Evolutionary conservation across 768 basidiomycete species (phyloP), one percentile per base, ranked within the genome.

Genomic region (Clitopilus hobsonii): DNA sequence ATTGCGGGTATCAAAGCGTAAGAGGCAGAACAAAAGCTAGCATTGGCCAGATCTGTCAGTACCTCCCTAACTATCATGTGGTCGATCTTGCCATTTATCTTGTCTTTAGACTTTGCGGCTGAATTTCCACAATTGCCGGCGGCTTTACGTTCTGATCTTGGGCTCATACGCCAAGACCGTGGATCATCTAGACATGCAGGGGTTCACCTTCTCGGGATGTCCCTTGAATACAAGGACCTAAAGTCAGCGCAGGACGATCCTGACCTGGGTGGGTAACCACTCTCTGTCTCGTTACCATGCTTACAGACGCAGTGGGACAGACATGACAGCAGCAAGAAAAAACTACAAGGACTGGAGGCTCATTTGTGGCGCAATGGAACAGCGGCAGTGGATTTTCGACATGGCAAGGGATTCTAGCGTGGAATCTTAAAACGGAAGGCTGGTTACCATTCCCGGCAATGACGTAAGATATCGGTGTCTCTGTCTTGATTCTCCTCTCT

Each of bases 321-420:
- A 45, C 22, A 45, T 18, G n/a, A 45, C n/a, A 11, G 38, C 8
- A 11, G 38, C 18, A 10, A 20, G n/a, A 8, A 18, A 11, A 20
- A 16, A 32, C 16, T 32, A 32, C 16, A 32, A 16, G 7, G 16
- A 45, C 41, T 45, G 41, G 6, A 20, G 63, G 66, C 59, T 47
- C 65, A 61, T 64, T 67, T 66, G 66, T 66, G 66, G 66, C 66
- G 66, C 60, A 59, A 38, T 29, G 41, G 24, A 48, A 30, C 52
- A 32, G 13, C 24, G 55, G 52, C 47, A n/a, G 41, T 57, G 41
- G 38, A 52, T 50, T 14, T 54, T 56, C 54, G 51, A 51, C 36
- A 29, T 52, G 53, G 13, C n/a, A n/a, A 2, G n/a, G 13, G 29
- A 30, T 6, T 6, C 7, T 57, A 52, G 62, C 62, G 59, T 63